Base-by-base conservation (phyloP, 2,329 filamentous ascomycete species). In the Macrophomina pseudophaseolina region DNA sequence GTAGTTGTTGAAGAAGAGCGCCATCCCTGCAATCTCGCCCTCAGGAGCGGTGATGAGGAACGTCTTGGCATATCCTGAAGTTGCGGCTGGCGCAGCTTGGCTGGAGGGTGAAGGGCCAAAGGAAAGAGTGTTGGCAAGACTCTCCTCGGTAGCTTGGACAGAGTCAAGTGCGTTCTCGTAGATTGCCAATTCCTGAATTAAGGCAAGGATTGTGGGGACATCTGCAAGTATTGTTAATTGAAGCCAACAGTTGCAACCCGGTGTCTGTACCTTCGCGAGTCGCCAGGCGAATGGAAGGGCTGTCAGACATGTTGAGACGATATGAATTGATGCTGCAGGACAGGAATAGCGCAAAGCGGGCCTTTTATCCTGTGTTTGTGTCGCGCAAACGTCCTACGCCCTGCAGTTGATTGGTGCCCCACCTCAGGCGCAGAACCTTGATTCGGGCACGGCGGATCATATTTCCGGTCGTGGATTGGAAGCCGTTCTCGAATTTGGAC, bases 1-100 rank as follows among this genome's bases (percentile, higher is more conserved):
- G 81, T 97, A 98, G 80, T 94, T 98, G 84, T 94, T 93, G 79
- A 97, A 98, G 81, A 93, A 97, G 48, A 97, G 80, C 1, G 93
- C 93, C 86, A 97, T 92, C 56, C 91, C 93, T 0, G 88, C 91
- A 78, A 87, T 75, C 38, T 77, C 73, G 51, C 72, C 75, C 35
- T 76, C 74, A 16, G 75, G 72, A 23, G 83, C 80, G 1, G 77
- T 76, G 71, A 84, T 83, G 65, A 94, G 80, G 40, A 96, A 84
- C 59, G 92, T 94, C 68, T 92, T 91, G 18, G 93, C 91, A 35
- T 90, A 92, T 60, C 86, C 89, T 87, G 87, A 14, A 12, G 23
- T 33, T 32, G 53, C 42, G 14, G 59, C 42, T 4, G 23, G 14
- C 3, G 56, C n/a, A 14, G 51, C 7, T 9, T 42, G n/a, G 16